These are phyloP conservation scores for Mercurialis annua DNA, from an alignment of 345 rosid genomes.

Conservation along the genomic window DNA sequence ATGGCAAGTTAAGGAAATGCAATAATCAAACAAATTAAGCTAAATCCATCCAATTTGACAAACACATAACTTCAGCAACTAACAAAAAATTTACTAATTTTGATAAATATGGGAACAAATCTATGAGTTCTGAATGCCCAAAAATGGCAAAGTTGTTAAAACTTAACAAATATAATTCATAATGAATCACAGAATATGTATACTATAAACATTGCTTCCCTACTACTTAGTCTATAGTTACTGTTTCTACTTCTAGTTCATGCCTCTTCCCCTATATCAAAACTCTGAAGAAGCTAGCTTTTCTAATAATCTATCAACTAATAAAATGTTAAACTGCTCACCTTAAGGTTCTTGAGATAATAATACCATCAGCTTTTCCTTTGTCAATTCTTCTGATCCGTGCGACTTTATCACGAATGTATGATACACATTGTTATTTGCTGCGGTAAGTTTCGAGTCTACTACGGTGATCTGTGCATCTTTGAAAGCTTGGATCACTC, in stretches of 20 bases:
- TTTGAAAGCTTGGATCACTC: constrained; percentile 68
- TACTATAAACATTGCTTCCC: constrained; percentile 52
- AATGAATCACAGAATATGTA: constrained; percentile 41
- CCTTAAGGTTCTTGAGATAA: constrained; percentile 44
- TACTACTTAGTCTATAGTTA: constrained; percentile 51
- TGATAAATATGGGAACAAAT: constrained; percentile 12
- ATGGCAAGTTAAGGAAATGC: too few species aligned
- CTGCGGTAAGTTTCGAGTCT: constrained; percentile 65
- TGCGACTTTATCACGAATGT: constrained; percentile 73
- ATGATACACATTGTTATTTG: constrained; percentile 60
- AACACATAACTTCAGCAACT: constrained; percentile 5
- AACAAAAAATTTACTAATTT: constrained; percentile 21
- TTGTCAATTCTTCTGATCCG: constrained; percentile 69
- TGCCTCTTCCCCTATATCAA: constrained; percentile 31
- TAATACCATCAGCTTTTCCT: constrained; percentile 76
- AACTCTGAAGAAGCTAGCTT: constrained; percentile 46
- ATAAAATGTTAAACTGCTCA: constrained; percentile 36
- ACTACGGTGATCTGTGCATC: constrained; percentile 55
- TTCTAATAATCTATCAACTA: constrained; percentile 33
- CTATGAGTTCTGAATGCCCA: constrained; percentile 32
- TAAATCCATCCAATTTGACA: neutral
- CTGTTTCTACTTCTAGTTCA: constrained; percentile 43
- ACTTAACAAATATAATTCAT: constrained; percentile 35
- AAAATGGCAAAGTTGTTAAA: constrained; percentile 28
- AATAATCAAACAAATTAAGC: too few species aligned